phyloP scores from a whole-genome alignment of 441 rosid species.

The Syzygium syzygioides region DNA sequence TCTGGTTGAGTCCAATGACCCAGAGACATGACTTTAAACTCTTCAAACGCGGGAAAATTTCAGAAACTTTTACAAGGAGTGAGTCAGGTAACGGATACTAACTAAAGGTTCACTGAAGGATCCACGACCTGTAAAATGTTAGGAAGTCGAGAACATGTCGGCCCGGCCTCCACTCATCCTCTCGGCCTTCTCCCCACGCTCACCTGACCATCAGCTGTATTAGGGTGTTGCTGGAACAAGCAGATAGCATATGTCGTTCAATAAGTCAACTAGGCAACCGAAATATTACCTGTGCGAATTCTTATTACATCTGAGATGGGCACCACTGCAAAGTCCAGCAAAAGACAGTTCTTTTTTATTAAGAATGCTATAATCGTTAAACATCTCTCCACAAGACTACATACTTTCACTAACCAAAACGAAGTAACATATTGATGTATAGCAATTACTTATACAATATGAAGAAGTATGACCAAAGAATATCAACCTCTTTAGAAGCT shows the following conservation, averaged over 20 bases:
- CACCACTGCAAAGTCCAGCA: constrained; percentile 43
- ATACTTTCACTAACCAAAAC: neutral
- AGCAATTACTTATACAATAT: neutral
- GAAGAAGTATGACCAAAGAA: neutral
- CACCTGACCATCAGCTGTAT: constrained; percentile 39
- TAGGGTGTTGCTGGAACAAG: neutral
- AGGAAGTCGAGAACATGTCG: constrained; percentile 30
- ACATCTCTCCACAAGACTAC: neutral
- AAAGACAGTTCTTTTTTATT: neutral
- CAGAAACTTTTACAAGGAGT: neutral
- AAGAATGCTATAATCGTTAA: neutral
- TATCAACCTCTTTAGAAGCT: neutral
- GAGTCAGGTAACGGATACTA: neutral
- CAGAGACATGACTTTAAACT: neutral
- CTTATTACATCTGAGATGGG: constrained; percentile 79
- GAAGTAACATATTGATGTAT: neutral
- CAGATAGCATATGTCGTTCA: neutral
- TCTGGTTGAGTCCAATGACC: neutral
- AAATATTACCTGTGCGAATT: constrained; percentile 64
- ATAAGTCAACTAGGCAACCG: neutral
- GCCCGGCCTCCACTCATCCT: constrained; percentile 74
- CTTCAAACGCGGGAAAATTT: neutral
- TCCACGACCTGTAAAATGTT: neutral
- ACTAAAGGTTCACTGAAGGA: neutral
- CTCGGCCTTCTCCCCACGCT: constrained; percentile 78